phyloP scores from a whole-genome alignment of 306 rosid species.

The Crataegus laevigata region DNA sequence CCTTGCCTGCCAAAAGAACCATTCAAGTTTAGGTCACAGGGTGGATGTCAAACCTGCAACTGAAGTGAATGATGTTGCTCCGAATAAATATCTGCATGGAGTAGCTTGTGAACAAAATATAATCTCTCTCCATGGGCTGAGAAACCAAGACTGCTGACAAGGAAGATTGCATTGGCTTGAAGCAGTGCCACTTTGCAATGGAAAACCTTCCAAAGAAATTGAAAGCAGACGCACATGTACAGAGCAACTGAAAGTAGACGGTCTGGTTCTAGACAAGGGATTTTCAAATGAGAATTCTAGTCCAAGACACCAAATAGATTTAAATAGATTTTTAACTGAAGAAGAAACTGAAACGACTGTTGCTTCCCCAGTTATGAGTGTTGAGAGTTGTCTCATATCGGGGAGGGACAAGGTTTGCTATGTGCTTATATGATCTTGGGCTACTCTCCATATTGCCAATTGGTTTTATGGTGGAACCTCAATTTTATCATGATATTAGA shows the following conservation, averaged over 20 bases:
- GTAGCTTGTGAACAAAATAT: constrained; percentile 12
- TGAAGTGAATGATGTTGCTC: no score
- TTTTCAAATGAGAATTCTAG: constrained; percentile 22
- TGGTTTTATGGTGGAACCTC: no score
- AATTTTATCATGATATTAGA: no score
- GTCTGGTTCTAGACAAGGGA: constrained; percentile 18
- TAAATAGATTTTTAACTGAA: constrained; percentile 57
- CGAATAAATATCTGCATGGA: no score
- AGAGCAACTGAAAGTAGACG: constrained; percentile 11
- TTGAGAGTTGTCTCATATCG: no score
- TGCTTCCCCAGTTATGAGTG: constrained; percentile 20
- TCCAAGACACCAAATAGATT: constrained; percentile 50
- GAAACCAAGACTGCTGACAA: constrained; percentile 31
- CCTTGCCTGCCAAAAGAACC: constrained; percentile 11
- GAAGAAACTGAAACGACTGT: constrained; percentile 48
- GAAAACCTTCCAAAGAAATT: constrained; percentile 29
- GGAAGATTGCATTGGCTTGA: constrained; percentile 59
- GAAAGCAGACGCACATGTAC: neutral
- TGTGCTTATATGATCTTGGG: no score
- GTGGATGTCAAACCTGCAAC: no score
- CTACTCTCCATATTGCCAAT: no score
- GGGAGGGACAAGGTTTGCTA: no score
- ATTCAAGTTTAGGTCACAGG: no score
- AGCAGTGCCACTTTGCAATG: constrained; percentile 27
- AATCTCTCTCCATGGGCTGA: neutral